Evolutionary conservation across 2,329 filamentous ascomycete species (phyloP).

Genomic region (Aspergillus sp.): DNA sequence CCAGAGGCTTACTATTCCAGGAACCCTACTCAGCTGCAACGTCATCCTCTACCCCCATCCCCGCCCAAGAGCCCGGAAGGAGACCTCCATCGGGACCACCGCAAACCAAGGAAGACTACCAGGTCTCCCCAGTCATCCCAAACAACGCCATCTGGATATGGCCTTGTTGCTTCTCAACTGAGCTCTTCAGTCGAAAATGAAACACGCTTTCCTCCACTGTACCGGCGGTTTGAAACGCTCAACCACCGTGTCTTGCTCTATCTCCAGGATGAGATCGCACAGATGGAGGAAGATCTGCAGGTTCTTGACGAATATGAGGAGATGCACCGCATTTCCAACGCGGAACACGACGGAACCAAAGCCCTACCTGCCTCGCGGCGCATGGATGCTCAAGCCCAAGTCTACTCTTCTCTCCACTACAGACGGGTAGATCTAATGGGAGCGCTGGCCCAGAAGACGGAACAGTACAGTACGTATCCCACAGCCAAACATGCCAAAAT

Average conservation of each 20-base stretch:
- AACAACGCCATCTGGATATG: constrained; percentile 26
- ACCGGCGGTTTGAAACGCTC: constrained; percentile 74
- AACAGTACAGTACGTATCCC: constrained; percentile 54
- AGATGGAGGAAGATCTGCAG: constrained; percentile 74
- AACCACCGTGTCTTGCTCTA: constrained; percentile 80
- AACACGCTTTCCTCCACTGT: constrained; percentile 55
- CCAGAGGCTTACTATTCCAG: constrained; percentile 29
- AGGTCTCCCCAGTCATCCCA: constrained; percentile 11
- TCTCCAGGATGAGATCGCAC: constrained; percentile 77
- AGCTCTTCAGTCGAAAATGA: constrained; percentile 22
- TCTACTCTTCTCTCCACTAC: constrained; percentile 50
- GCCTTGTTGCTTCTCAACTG: constrained; percentile 28
- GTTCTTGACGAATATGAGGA: constrained; percentile 59
- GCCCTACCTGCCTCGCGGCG: constrained; percentile 35
- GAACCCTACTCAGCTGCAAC: constrained; percentile 13
- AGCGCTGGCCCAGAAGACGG: constrained; percentile 52
- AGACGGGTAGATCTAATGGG: constrained; percentile 52
- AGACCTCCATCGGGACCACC: constrained; percentile 14
- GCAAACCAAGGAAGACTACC: constrained; percentile 17
- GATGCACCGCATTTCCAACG: constrained; percentile 28
- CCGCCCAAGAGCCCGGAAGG: constrained; percentile 30
- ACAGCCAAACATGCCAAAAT: background rate
- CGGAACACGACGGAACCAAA: constrained; percentile 27
- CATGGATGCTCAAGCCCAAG: constrained; percentile 43
- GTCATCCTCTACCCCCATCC: constrained; percentile 25